Evolutionary conservation across 2,329 filamentous ascomycete genomes (phyloP).

Genomic region (Diaporthe destruens): DNA sequence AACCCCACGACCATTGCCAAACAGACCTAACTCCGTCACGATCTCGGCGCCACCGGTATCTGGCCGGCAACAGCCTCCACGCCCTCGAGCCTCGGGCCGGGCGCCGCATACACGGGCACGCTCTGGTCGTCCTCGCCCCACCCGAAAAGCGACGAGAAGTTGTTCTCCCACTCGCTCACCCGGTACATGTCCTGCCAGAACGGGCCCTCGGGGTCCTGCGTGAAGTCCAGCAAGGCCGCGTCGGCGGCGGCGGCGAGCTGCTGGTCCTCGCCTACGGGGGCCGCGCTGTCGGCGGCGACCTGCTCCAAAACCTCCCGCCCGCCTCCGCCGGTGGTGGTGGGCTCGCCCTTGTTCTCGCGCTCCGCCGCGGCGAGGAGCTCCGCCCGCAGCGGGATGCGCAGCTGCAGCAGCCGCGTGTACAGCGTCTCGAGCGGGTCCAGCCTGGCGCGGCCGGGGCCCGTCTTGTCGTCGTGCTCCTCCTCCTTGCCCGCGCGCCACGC

Average conservation of each 20-base stretch:
- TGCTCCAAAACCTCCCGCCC: background rate
- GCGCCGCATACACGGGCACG: background rate
- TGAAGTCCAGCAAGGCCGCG: background rate
- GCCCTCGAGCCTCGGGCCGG: background rate
- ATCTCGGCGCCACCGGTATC: background rate
- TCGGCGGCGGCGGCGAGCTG: background rate
- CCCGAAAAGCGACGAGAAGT: constrained; percentile 35
- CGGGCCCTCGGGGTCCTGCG: constrained; percentile 33
- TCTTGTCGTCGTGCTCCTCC: background rate
- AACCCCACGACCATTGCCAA: no score
- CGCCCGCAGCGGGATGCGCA: constrained; percentile 28
- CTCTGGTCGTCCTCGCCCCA: constrained; percentile 25
- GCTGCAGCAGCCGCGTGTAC: constrained; percentile 27
- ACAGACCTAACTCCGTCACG: no score
- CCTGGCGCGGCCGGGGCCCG: background rate
- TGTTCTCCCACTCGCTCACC: constrained; percentile 34
- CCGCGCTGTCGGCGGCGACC: background rate
- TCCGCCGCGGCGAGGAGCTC: constrained; percentile 34
- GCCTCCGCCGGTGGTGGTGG: no score
- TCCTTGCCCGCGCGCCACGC: constrained; percentile 4
- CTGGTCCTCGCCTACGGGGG: background rate
- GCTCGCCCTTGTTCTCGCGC: background rate
- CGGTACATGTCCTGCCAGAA: constrained; percentile 37
- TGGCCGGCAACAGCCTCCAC: background rate
- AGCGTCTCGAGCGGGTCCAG: constrained; percentile 34